A percentile compares a stretch with the other conserved stretches of the same genome.
Evolutionary conservation across 2,329 filamentous ascomycete species (phyloP).

Genomic region (Drechslerella dactyloides): DNA sequence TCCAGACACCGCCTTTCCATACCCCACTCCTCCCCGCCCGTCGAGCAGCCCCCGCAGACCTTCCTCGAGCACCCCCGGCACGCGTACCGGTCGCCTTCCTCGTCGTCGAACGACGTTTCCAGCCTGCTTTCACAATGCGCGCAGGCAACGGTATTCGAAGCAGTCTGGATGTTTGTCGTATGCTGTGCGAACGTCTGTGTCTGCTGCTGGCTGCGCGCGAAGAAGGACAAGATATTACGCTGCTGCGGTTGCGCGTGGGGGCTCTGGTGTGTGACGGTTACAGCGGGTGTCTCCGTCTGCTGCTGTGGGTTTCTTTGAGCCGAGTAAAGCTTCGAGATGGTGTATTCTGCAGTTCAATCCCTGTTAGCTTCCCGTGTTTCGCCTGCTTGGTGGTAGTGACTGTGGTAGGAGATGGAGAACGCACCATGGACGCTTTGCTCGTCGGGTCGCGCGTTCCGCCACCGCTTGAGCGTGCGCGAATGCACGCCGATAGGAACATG

Average conservation of each 20-base stretch:
- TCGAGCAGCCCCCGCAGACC: slow-evolving; percentile 45
- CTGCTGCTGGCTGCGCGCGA: slow-evolving; percentile 17
- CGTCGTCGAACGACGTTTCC: slow-evolving; percentile 38
- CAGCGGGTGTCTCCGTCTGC: slow-evolving; percentile 3
- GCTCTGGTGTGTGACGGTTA: slow-evolving; percentile 17
- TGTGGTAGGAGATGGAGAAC: slow-evolving; percentile 3
- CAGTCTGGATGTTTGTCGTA: background rate
- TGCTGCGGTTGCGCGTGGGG: slow-evolving; percentile 14
- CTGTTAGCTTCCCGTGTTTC: background rate
- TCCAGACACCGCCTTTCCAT: slow-evolving; percentile 49
- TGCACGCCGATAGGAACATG: slow-evolving; percentile 43
- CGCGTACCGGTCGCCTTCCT: slow-evolving; percentile 39
- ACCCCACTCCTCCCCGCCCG: slow-evolving; percentile 46
- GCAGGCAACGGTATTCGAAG: slow-evolving; percentile 16
- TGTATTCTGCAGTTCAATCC: slow-evolving; percentile 51
- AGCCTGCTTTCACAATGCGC: slow-evolving; percentile 30
- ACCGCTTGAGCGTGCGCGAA: slow-evolving; percentile 52
- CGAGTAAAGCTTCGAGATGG: slow-evolving; percentile 54
- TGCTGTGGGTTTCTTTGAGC: slow-evolving; percentile 41
- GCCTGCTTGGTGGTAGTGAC: background rate
- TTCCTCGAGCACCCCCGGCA: slow-evolving; percentile 37
- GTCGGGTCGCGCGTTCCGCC: slow-evolving; percentile 51
- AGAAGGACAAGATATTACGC: slow-evolving; percentile 39
- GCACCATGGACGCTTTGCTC: slow-evolving; percentile 53
- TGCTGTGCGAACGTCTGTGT: slow-evolving; percentile 3